Base-by-base conservation (phyloP, 1,284 basidiomycete genomes). In the Malassezia slooffiae region DNA sequence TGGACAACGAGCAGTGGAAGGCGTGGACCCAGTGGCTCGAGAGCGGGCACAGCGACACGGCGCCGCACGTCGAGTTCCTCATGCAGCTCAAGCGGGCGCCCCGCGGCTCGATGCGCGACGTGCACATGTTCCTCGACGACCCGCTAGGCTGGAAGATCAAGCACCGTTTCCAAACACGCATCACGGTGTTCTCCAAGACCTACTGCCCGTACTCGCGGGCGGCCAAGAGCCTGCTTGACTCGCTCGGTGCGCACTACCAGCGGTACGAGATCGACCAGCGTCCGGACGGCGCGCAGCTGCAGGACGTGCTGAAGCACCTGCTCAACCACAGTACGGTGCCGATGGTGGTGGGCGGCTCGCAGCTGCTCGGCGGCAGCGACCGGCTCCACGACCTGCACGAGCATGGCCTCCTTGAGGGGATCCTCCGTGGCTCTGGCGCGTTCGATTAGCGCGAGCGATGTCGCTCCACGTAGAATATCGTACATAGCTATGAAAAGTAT, bases 121-220 rank as follows among this genome's bases (percentile, higher is more conserved):
- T 20, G 15, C 39, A 33, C 23, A 27, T 41, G 33, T 46, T 36
- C 27, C 27, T 47, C n/a, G 38, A 47, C 16, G 27, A 41, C 15
- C 43, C 47, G 11, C 20, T 32, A 8, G n/a, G 11, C 6, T 53
- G 50, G 50, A 26, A 31, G 4, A 34, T 23, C 33, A 23, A 42
- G 24, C 50, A 53, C 26, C 16, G 38, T 12, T 24, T 24, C 7
- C n/a, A n/a, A 21, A 27, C 34, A 16, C 47, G 38, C 7, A 15
- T 50, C 21, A 53, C 42, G 17, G 47, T 53, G 13, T 53, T 53
- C 16, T 48, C 45, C 32, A 50, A 50, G 33, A 45, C 50, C 12
- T 53, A 50, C 34, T 53, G 50, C 41, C 50, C 50, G 13, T 53
- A 45, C 42, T 53, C 50, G 42, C 21, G 36, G 5, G 24, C 12